These are phyloP conservation scores for Blastobotrys muscicola DNA, from an alignment of 805 yeast genomes.

Conservation along the genomic window DNA sequence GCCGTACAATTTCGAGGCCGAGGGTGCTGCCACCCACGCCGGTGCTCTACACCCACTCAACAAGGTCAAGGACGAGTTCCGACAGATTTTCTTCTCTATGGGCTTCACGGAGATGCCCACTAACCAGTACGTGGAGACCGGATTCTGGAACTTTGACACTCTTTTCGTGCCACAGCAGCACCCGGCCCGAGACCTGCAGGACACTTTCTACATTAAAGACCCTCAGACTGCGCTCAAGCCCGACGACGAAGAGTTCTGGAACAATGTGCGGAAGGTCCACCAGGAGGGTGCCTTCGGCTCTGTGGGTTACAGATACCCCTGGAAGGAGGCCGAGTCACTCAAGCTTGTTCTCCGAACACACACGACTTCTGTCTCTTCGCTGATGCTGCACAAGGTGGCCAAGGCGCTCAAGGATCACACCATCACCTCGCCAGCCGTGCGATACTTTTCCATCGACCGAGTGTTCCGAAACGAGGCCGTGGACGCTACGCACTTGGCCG, in stretches of 20 bases:
- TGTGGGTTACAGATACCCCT: slow-evolving; percentile 96
- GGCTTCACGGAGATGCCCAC: slow-evolving; percentile 99
- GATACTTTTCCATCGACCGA: slow-evolving; percentile 92
- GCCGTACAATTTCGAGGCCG: slow-evolving; percentile 92
- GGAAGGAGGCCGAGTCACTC: slow-evolving; percentile 87
- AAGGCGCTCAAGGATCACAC: slow-evolving; percentile 26
- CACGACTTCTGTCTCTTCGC: slow-evolving; percentile 89
- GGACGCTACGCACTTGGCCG: slow-evolving; percentile 98
- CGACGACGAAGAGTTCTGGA: slow-evolving; percentile 67
- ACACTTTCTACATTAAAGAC: slow-evolving; percentile 94
- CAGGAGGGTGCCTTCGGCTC: slow-evolving; percentile 88
- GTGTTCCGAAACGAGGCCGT: slow-evolving; percentile 99
- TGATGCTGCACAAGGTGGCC: slow-evolving; percentile 80
- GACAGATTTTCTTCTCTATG: slow-evolving; percentile 95
- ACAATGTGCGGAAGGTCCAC: slow-evolving; percentile 74
- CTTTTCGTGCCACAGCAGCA: slow-evolving; percentile 98
- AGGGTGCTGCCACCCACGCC: slow-evolving; percentile 75
- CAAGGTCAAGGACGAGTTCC: slow-evolving; percentile 94
- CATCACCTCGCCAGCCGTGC: slow-evolving; percentile 70
- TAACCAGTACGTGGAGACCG: slow-evolving; percentile 94
- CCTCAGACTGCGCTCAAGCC: slow-evolving; percentile 78
- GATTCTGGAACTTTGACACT: slow-evolving; percentile 98
- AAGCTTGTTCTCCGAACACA: slow-evolving; percentile 94
- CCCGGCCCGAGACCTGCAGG: slow-evolving; percentile 98
- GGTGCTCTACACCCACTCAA: slow-evolving; percentile 96